Percentiles rank a stretch among this genome's conserved stretches.
These are phyloP conservation scores for Trypanosoma platydactyli DNA, from an alignment of 208 protist genomes.

Conservation along the genomic window DNA sequence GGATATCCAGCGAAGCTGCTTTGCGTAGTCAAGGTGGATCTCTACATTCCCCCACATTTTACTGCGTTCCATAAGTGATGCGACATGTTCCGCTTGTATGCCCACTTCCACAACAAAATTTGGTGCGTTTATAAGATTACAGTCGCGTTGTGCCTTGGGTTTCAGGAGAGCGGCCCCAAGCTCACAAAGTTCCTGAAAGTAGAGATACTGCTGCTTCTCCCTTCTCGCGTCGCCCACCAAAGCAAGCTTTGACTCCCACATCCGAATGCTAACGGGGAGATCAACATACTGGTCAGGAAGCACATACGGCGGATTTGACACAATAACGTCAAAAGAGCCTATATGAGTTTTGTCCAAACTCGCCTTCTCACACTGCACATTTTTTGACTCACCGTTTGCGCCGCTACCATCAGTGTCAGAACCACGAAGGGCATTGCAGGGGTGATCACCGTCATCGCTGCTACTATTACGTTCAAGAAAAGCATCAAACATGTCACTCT, in stretches of 20 bases:
- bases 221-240: slow-evolving; percentile 77
- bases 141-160: slow-evolving; percentile 34
- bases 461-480: slow-evolving; percentile 34
- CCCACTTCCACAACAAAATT: slow-evolving; percentile 83
- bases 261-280: slow-evolving; percentile 53
- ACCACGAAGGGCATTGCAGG: neutral
- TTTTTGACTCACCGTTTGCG: slow-evolving; percentile 1
- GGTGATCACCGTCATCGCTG: neutral
- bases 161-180: slow-evolving; percentile 61
- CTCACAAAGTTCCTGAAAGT: slow-evolving; percentile 88
- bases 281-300: slow-evolving; percentile 75
- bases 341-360: slow-evolving; percentile 7
- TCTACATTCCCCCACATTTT: slow-evolving; percentile 58
- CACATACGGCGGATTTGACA: slow-evolving; percentile 89
- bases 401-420: neutral
- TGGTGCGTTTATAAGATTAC: slow-evolving; percentile 37
- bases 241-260: slow-evolving; percentile 84
- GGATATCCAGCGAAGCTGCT: slow-evolving; percentile 79
- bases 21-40: slow-evolving; percentile 74
- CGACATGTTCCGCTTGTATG: slow-evolving; percentile 70
- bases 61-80: slow-evolving; percentile 74
- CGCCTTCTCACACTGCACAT: neutral
- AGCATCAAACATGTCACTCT: slow-evolving; percentile 80
- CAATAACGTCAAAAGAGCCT: slow-evolving; percentile 73
- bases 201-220: slow-evolving; percentile 69